These are phyloP conservation scores for Amphibolis antarctica DNA, from an alignment of 106 monocot genomes.

Conservation along the genomic window DNA sequence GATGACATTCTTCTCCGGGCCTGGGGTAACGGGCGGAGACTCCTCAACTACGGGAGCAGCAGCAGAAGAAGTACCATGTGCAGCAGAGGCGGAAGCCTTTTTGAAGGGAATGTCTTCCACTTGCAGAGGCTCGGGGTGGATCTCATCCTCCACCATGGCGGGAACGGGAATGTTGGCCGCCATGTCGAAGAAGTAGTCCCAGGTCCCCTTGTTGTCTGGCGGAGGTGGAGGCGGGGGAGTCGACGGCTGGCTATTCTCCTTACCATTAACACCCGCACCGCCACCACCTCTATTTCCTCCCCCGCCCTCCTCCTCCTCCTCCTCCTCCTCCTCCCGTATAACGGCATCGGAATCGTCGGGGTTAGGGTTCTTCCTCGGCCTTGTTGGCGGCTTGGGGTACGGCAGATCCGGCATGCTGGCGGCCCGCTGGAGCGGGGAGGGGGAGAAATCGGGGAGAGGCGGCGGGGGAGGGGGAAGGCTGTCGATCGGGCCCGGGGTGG, in stretches of 20 bases:
- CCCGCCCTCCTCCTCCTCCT: slow-evolving; percentile 1
- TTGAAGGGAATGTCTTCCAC: neutral
- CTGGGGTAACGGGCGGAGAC: slow-evolving; percentile 15
- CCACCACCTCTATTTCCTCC: too few relatives aligned
- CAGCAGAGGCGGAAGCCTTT: too few relatives aligned
- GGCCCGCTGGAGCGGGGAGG: slow-evolving; percentile 54
- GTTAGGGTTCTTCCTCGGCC: neutral
- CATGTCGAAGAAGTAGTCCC: slow-evolving; percentile 44
- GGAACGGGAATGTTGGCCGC: slow-evolving; percentile 25
- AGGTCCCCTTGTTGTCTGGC: slow-evolving; percentile 4
- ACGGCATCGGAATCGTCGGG: neutral
- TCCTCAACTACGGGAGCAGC: neutral
- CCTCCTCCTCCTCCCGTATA: neutral
- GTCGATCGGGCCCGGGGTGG: slow-evolving; percentile 31
- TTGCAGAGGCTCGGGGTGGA: neutral
- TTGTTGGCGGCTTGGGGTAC: neutral
- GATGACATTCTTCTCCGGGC: slow-evolving; percentile 12
- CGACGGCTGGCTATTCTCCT: neutral
- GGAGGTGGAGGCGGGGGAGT: slow-evolving; percentile 15
- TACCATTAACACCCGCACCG: too few relatives aligned
- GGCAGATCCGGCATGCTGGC: slow-evolving; percentile 65
- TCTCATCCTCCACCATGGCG: slow-evolving; percentile 23
- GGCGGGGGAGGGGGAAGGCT: slow-evolving; percentile 60
- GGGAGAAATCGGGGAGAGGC: slow-evolving; percentile 27
- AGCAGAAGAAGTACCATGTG: too few relatives aligned